phyloP scores from a whole-genome alignment of 2,329 filamentous ascomycete genomes.

The Phaeosphaeria sp. region DNA sequence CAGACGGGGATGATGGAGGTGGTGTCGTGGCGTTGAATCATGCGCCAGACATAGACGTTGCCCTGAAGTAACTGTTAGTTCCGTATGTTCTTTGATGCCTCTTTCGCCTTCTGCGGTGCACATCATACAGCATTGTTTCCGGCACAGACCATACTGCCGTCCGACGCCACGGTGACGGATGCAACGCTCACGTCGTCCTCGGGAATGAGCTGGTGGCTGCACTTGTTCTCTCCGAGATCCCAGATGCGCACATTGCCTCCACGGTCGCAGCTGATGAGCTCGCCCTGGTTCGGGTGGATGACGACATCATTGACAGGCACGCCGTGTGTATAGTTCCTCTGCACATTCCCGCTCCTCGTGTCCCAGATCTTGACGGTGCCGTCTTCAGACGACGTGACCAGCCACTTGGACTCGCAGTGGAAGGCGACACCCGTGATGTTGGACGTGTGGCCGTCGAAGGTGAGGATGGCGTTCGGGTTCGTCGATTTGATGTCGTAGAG shows the following conservation, averaged over 20 bases:
- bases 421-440: conserved; percentile 98
- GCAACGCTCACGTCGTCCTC: conserved; percentile 94
- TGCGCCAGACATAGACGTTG: conserved; percentile 96
- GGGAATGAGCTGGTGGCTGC: conserved; percentile 92
- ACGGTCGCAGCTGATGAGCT: conserved; percentile 95
- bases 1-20: conserved; percentile 87
- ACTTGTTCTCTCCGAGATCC: conserved; percentile 97
- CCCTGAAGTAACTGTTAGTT: conserved; percentile 62
- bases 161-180: conserved; percentile 93
- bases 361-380: conserved; percentile 98
- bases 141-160: conserved; percentile 90
- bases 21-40: conserved; percentile 81
- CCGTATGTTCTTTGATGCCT: not conserved
- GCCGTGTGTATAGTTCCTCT: conserved; percentile 91
- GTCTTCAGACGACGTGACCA: conserved; percentile 97
- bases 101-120: too few relatives aligned
- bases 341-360: conserved; percentile 81
- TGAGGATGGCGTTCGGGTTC: conserved; percentile 92
- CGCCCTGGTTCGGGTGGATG: conserved; percentile 98
- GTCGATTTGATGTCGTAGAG: conserved; percentile 98
- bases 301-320: conserved; percentile 95
- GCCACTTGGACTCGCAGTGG: conserved; percentile 99
- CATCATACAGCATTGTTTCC: conserved; percentile 81
- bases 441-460: conserved; percentile 93
- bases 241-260: conserved; percentile 92